Conservation (phyloP, 805 yeast species). For the Huiozyma naganishii region DNA sequence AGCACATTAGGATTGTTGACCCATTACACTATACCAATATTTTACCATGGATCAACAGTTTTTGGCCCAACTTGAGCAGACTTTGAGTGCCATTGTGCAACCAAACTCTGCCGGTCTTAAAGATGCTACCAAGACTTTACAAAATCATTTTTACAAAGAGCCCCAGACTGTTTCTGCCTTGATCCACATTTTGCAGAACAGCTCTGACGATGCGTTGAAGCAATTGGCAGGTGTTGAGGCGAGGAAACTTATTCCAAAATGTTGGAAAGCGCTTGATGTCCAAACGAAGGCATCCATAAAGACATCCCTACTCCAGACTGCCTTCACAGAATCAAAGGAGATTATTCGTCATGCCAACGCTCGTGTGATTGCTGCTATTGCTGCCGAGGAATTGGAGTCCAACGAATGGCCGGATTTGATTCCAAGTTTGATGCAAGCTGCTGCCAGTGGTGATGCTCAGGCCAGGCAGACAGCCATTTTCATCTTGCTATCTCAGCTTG, state of each 20-base stretch:
- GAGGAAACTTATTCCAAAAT: slow-evolving; percentile 63
- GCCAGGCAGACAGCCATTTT: slow-evolving; percentile 76
- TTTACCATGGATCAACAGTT: slow-evolving; percentile 56
- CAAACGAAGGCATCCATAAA: slow-evolving; percentile 50
- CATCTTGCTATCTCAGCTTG: slow-evolving; percentile 67
- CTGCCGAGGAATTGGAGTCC: slow-evolving; percentile 58
- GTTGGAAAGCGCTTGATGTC: slow-evolving; percentile 48
- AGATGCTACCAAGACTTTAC: slow-evolving; percentile 66
- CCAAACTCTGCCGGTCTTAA: slow-evolving; percentile 79
- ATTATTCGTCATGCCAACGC: slow-evolving; percentile 81
- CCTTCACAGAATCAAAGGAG: slow-evolving; percentile 53
- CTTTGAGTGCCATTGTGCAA: slow-evolving; percentile 64
- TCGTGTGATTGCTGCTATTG: slow-evolving; percentile 80
- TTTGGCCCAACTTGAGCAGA: slow-evolving; percentile 60
- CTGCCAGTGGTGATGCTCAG: slow-evolving; percentile 42
- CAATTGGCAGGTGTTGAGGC: slow-evolving; percentile 96
- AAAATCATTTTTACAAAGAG: slow-evolving; percentile 61
- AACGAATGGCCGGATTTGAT: slow-evolving; percentile 69
- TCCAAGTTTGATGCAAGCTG: slow-evolving; percentile 57
- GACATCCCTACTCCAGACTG: slow-evolving; percentile 52
- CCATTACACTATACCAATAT: too few relatives aligned
- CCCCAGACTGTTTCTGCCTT: slow-evolving; percentile 70
- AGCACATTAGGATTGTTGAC: too few relatives aligned
- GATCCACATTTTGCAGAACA: slow-evolving; percentile 66
- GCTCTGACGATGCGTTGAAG: slow-evolving; percentile 59